These are phyloP conservation scores for Candida cerambycidarum DNA, from an alignment of 805 yeast species.

Conservation along the genomic window DNA sequence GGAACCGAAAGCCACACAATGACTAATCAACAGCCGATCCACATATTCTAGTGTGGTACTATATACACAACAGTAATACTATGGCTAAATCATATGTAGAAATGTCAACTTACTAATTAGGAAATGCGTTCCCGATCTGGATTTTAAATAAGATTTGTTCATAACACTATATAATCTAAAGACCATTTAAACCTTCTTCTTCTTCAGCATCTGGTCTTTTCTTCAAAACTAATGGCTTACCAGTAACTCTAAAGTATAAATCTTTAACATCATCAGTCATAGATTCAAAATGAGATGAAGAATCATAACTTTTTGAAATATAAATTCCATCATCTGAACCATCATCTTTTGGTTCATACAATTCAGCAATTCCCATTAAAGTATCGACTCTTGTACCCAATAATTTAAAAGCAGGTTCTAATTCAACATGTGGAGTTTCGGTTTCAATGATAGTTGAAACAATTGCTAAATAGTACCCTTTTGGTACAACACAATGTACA, in stretches of 20 bases:
- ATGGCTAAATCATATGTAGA: too few species aligned
- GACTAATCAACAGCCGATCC: too few species aligned
- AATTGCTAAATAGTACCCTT: slow-evolving; percentile 88
- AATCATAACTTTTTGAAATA: slow-evolving; percentile 87
- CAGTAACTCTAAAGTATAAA: slow-evolving; percentile 85
- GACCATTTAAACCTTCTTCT: slow-evolving; percentile 44
- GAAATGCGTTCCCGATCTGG: too few species aligned
- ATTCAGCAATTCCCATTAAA: slow-evolving; percentile 90
- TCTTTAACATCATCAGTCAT: slow-evolving; percentile 97
- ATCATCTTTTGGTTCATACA: slow-evolving; percentile 83
- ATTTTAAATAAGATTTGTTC: too few species aligned
- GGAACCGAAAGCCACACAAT: too few species aligned
- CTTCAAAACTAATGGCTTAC: slow-evolving; percentile 86
- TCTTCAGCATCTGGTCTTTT: slow-evolving; percentile 69
- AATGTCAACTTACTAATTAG: too few species aligned
- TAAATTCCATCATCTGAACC: slow-evolving; percentile 78
- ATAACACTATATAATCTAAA: slow-evolving; percentile 11
- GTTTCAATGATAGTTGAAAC: slow-evolving; percentile 95
- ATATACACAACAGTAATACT: too few species aligned
- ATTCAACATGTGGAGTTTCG: slow-evolving; percentile 84
- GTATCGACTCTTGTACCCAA: slow-evolving; percentile 80
- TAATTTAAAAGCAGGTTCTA: slow-evolving; percentile 90
- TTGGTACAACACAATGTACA: slow-evolving; percentile 86
- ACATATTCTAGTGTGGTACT: too few species aligned
- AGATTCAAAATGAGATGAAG: slow-evolving; percentile 92